Conservation (phyloP, 1,139 yeast genomes). For the Meyerozyma athensensis region DNA sequence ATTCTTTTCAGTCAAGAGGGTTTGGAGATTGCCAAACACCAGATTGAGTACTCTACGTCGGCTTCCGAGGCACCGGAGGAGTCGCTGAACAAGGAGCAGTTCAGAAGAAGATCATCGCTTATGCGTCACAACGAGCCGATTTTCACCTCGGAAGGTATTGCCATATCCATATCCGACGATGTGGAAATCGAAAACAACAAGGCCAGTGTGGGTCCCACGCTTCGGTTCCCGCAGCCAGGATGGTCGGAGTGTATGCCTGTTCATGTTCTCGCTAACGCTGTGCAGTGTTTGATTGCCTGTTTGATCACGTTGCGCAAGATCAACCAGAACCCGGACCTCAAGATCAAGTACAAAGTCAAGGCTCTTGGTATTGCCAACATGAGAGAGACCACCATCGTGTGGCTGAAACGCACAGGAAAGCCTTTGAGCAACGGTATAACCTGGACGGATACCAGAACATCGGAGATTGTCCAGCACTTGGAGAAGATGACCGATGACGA, state of each 20-base stretch:
- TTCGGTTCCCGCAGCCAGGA: conserved; percentile 73
- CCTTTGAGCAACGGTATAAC: conserved; percentile 88
- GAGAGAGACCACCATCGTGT: conserved; percentile 91
- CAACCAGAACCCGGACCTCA: conserved; percentile 48
- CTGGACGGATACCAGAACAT: conserved; percentile 92
- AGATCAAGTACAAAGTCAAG: conserved; percentile 50
- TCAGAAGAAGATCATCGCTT: conserved; percentile 47
- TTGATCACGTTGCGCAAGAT: conserved; percentile 52
- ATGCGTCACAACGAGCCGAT: conserved; percentile 52
- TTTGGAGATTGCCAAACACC: conserved; percentile 78
- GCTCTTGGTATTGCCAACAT: conserved; percentile 88
- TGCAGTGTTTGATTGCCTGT: conserved; percentile 67
- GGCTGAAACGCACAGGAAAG: conserved; percentile 81
- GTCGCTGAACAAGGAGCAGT: conserved; percentile 43
- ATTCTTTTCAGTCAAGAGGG: conserved; percentile 74
- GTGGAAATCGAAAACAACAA: conserved; percentile 59
- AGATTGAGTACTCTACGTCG: conserved; percentile 81
- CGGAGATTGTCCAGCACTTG: conserved; percentile 65
- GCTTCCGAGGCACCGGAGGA: conserved; percentile 52
- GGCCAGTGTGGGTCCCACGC: conserved; percentile 59
- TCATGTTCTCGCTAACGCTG: conserved; percentile 78
- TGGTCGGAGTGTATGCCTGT: conserved; percentile 96
- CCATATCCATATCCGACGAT: conserved; percentile 53
- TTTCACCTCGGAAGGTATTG: conserved; percentile 71
- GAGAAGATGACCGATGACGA: conserved; percentile 57